Percentiles rank a stretch among this genome's conserved stretches.
phyloP scores from a whole-genome alignment of 208 protist genomes.

The Porcisia deanei region DNA sequence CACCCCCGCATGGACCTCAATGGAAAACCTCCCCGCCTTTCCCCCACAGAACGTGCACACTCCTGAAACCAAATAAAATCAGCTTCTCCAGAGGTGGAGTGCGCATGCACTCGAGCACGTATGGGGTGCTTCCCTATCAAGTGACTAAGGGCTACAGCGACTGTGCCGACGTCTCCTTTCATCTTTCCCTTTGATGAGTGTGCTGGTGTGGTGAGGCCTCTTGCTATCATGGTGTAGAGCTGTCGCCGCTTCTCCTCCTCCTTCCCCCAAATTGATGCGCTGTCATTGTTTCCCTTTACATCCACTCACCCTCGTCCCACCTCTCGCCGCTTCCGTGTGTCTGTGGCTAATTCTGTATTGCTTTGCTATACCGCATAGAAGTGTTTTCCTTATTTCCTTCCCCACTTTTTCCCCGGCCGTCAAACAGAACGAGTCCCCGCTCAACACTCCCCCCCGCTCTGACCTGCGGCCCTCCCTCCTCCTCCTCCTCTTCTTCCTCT shows the following conservation, averaged over 20 bases:
- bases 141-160: neutral
- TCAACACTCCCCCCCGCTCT: neutral
- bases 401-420: neutral
- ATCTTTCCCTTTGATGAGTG: neutral
- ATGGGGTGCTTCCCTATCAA: neutral
- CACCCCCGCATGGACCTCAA: too few relatives aligned
- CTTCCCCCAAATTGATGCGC: neutral
- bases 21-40: neutral
- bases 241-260: neutral
- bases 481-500: slow-evolving; percentile 2
- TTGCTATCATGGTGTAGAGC: neutral
- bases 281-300: neutral
- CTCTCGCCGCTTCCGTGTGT: neutral
- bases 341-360: too few relatives aligned
- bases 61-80: neutral
- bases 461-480: neutral
- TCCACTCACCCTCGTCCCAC: neutral
- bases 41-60: neutral
- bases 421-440: slow-evolving; percentile 6
- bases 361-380: neutral
- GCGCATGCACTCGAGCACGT: neutral
- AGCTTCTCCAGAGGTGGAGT: neutral
- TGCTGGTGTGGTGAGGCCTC: neutral
- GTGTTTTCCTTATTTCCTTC: neutral
- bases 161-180: neutral